phyloP scores from a whole-genome alignment of 2,329 filamentous ascomycete species.

The Uncinocarpus reesii region DNA sequence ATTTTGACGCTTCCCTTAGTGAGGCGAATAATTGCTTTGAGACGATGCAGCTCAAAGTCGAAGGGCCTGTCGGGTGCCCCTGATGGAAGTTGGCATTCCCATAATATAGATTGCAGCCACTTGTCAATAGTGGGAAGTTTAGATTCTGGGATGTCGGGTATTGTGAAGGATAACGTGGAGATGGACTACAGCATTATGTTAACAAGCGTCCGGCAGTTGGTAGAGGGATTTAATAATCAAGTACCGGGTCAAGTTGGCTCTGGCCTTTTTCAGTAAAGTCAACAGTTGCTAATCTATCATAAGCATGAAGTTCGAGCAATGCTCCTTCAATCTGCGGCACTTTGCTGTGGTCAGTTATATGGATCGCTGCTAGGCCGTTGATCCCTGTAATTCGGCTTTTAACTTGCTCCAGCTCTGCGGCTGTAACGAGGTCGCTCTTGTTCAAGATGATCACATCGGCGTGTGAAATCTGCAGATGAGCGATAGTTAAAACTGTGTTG shows the following conservation, averaged over 20 bases:
- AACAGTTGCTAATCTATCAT: slow-evolving; percentile 67
- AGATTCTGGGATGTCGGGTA: slow-evolving; percentile 48
- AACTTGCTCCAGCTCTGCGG: slow-evolving; percentile 58
- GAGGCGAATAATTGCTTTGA: slow-evolving; percentile 69
- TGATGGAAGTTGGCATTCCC: slow-evolving; percentile 49
- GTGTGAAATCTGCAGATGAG: slow-evolving; percentile 92
- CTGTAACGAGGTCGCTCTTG: slow-evolving; percentile 73
- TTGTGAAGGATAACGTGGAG: slow-evolving; percentile 63
- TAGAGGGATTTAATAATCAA: slow-evolving; percentile 21
- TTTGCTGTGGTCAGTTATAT: slow-evolving; percentile 67
- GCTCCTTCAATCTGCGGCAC: slow-evolving; percentile 77
- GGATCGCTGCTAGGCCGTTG: slow-evolving; percentile 77
- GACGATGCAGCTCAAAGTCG: slow-evolving; percentile 70
- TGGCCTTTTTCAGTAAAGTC: slow-evolving; percentile 68
- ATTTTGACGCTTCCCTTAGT: slow-evolving; percentile 54
- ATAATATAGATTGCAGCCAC: slow-evolving; percentile 75
- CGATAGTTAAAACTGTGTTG: slow-evolving; percentile 71
- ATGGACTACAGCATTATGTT: slow-evolving; percentile 52
- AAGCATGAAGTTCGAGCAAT: slow-evolving; percentile 82
- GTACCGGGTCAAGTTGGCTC: slow-evolving; percentile 78
- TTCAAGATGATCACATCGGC: slow-evolving; percentile 93
- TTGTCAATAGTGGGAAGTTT: slow-evolving; percentile 59
- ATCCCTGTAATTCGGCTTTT: slow-evolving; percentile 66
- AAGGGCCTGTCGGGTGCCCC: slow-evolving; percentile 14
- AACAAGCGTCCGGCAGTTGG: neutral